Base-by-base conservation (phyloP, 768 basidiomycete species). In the Hortiboletus flavorubellus region DNA sequence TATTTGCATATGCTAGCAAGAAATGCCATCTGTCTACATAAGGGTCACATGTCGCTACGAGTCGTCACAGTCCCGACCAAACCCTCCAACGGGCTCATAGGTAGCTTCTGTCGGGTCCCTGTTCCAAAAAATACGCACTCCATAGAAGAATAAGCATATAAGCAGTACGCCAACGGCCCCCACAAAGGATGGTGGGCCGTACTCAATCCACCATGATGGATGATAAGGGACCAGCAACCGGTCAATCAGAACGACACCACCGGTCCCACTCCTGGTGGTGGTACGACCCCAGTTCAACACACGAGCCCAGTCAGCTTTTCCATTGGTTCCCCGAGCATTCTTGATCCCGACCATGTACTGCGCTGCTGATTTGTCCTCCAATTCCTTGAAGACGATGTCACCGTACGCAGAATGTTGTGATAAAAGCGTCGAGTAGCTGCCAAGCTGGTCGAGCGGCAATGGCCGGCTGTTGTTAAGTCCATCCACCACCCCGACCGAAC, bases 201-300 rank as follows among this genome's bases (percentile, higher is more conserved):
- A 93, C 64, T 83, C 76, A 37, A 82, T 75, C 84, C 87, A 93
- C 91, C 91, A 92, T 5, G 86, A 79, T 4, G 96, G 93, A 54
- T 86, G 75, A 68, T 93, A 98, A 34, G 97, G 97, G 23, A 85
- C 65, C 51, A 99, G 74, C 12, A 98, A 77, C 40, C 79, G 78
- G 74, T 97, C 91, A 55, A 98, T 89, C 71, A 87, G 81, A 55
- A 98, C 80, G 38, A 98, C 92, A 4, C 96, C 96, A 0, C 95
- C 96, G 0, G 82, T 85, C 35, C 88, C 84, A 12, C 78, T 76
- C 11, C 82, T 83, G 8, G 82, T 83, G 33, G 89, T 89, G 43
- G 87, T 84, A 43, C 90, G 84, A 39, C 90, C 91, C 85, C 86
- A 89, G 44, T 81, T 76, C 29, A 86, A 67, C 18, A 90, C 83